Base-by-base conservation (phyloP, 2,329 filamentous ascomycete species). In the Coleophoma eucalyptorum region DNA sequence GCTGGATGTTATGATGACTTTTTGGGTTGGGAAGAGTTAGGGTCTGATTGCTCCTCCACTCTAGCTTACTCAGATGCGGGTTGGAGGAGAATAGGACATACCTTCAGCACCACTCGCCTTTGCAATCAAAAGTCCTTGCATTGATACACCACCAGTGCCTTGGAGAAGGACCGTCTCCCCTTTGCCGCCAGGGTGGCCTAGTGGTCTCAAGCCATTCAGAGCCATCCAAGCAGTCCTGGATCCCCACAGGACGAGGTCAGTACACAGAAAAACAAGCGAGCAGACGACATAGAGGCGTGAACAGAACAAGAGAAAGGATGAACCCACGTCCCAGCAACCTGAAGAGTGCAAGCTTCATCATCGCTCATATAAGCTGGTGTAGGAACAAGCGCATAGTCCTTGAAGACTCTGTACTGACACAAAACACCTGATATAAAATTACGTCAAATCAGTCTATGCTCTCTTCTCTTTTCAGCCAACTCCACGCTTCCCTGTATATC, bases 171-270 rank as follows among this genome's bases (percentile, higher is more conserved):
- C 72, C 2, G 69, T 69, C 55, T 75, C 69, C 4, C 69, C 70
- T 46, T 64, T 57, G 0, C 76, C 77, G 1, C 74, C 73, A 16
- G 74, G 72, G 48, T 78, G 67, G 1, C 79, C 79, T 0, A 80
- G 60, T 0, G 79, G 77, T 26, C 77, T 70, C 69, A 82, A 77
- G 43, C 79, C 77, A 64, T 86, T 85, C 57, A 87, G 71, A 7
- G 78, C 72, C 78, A 82, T 85, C 81, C 80, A 86, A 0, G 83
- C 83, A 2, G 84, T 86, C 26, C 26, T 26, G 5, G 6, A 26
- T 5, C 10, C 26, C 26, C 26, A 26, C 26, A 5, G 10, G 6
- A 26, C 3, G 26, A 8, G 2, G 5, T 26, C 26, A 26, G 26
- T 26, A 26, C 10, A 26, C 26, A 8, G 6, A 2, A 26, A 26